Evolutionary conservation across 2,329 filamentous ascomycete species (phyloP).

Genomic region (Alternaria sp.): DNA sequence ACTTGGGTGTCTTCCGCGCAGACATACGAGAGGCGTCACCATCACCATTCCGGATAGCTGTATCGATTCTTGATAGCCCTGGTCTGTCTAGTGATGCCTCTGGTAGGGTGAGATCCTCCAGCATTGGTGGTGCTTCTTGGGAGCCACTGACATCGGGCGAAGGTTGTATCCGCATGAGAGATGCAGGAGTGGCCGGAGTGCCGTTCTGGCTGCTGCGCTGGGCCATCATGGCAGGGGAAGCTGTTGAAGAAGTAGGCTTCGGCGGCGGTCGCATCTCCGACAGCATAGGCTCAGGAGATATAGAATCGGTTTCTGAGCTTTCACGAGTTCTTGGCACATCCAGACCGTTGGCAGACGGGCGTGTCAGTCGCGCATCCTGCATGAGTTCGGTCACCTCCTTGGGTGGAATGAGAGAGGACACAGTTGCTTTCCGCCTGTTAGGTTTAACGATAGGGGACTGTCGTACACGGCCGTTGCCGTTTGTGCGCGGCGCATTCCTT

Average conservation of each 20-base stretch:
- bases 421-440: conserved; percentile 55
- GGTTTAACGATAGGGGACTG: conserved; percentile 78
- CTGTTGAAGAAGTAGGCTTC: conserved; percentile 66
- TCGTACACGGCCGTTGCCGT: conserved; percentile 60
- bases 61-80: conserved; percentile 59
- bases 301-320: conserved; percentile 56
- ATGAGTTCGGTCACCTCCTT: conserved; percentile 54
- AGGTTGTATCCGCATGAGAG: conserved; percentile 70
- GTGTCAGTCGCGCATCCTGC: conserved; percentile 43
- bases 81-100: conserved; percentile 65
- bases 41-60: conserved; percentile 55
- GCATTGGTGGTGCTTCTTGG: conserved; percentile 35
- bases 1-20: conserved; percentile 71
- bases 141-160: conserved; percentile 41
- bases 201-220: conserved; percentile 41
- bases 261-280: conserved; percentile 67
- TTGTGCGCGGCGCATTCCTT: conserved; percentile 58
- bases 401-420: conserved; percentile 53
- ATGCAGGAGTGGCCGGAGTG: conserved; percentile 76
- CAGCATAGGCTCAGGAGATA: conserved; percentile 57
- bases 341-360: conserved; percentile 30
- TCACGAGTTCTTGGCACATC: conserved; percentile 41
- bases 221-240: conserved; percentile 71
- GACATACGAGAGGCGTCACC: conserved; percentile 65
- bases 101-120: conserved; percentile 74